A percentile compares a stretch with the other conserved stretches of the same genome.
These are phyloP conservation scores for Batrachochytrium dendrobatidis DNA, from an alignment of 371 early-diverging fungal species.

Conservation along the genomic window DNA sequence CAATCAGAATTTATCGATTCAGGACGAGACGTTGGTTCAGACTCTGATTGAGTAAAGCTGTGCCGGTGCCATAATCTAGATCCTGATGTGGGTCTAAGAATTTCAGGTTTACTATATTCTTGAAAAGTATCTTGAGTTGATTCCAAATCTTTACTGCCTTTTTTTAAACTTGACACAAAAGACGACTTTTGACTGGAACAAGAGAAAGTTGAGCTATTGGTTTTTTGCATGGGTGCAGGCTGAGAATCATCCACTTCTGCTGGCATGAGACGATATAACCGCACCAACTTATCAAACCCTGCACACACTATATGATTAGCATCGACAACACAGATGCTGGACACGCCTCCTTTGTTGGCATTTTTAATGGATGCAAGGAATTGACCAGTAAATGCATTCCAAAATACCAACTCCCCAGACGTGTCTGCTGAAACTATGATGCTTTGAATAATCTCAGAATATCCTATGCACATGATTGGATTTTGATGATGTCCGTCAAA, in stretches of 20 bases:
- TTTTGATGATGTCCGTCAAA: not conserved
- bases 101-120: no score
- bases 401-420: conserved; percentile 21
- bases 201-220: no score
- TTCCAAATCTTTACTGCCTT: not conserved
- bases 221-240: no score
- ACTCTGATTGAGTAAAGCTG: no score
- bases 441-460: not conserved
- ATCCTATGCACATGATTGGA: not conserved
- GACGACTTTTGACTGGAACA: no score
- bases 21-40: no score
- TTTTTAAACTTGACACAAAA: not conserved
- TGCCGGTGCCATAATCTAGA: no score
- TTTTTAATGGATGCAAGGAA: conserved; percentile 9
- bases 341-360: conserved; percentile 27
- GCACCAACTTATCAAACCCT: conserved; percentile 25
- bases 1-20: no score
- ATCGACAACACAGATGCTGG: conserved; percentile 17
- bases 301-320: conserved; percentile 16
- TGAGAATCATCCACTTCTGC: no score
- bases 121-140: no score
- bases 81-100: no score
- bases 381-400: conserved; percentile 32
- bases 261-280: not conserved
- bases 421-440: conserved; percentile 25